Conservation (phyloP, 164 flowering plant species). For the Paratinospora sagittata region DNA sequence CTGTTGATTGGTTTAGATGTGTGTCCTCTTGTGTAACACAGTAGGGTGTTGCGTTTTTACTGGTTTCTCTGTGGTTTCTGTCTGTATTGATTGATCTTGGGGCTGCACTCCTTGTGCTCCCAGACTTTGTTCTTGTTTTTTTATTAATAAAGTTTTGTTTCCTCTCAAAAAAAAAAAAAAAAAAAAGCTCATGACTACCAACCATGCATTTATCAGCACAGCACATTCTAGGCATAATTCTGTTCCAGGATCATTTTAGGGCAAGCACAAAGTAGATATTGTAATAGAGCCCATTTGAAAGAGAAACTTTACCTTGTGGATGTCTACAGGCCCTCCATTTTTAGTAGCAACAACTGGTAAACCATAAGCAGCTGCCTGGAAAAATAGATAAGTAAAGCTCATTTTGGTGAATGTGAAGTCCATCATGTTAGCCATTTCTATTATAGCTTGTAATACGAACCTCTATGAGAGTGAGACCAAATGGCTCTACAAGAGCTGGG, state of each 20-base stretch:
- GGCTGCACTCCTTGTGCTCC: too few species aligned
- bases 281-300: neutral
- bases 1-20: too few species aligned
- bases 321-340: slow-evolving; percentile 80
- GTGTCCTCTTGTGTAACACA: too few species aligned
- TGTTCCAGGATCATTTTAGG: neutral
- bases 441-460: slow-evolving; percentile 7
- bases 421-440: neutral
- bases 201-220: neutral
- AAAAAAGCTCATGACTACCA: neutral
- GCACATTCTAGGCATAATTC: neutral
- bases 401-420: neutral
- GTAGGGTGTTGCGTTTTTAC: too few species aligned
- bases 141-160: too few species aligned
- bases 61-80: too few species aligned
- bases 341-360: slow-evolving; percentile 66
- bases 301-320: slow-evolving; percentile 40
- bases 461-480: slow-evolving; percentile 60
- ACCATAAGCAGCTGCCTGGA: slow-evolving; percentile 79
- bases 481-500: slow-evolving; percentile 74
- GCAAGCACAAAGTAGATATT: neutral
- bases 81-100: too few species aligned
- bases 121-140: too few species aligned
- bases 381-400: neutral
- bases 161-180: too few species aligned